A percentile compares a stretch with the other conserved stretches of the same genome.
Evolutionary conservation across 257 asterid genomes (phyloP).

Genomic region (Osmanthus fragrans): DNA sequence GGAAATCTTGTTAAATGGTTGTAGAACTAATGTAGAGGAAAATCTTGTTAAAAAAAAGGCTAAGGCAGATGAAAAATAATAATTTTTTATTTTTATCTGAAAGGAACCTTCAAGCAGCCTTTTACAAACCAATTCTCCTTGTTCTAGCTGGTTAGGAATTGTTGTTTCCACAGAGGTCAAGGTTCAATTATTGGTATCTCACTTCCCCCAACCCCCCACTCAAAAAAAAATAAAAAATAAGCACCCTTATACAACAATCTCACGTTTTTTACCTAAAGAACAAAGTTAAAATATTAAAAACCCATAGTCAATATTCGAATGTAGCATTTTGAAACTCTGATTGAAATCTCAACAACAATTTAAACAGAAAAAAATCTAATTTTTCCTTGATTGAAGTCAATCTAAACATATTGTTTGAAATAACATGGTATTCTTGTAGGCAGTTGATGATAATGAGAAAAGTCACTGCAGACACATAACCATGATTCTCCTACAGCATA

Average conservation of each 20-base stretch:
- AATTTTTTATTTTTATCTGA: not conserved
- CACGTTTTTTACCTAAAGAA: not conserved
- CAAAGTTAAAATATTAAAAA: not conserved
- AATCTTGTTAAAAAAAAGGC: not conserved
- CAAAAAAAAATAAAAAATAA: too few species aligned
- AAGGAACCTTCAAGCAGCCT: not conserved
- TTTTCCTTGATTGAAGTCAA: not conserved
- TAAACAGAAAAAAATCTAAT: not conserved
- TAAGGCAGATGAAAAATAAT: not conserved
- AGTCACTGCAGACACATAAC: not conserved
- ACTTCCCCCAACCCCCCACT: too few species aligned
- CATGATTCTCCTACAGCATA: not conserved
- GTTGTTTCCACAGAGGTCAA: too few species aligned
- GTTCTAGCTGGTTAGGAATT: too few species aligned
- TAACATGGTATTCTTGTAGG: not conserved
- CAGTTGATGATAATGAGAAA: too few species aligned
- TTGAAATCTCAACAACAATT: not conserved
- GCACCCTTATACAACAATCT: not conserved
- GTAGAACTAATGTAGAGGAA: not conserved
- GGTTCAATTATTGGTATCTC: too few species aligned
- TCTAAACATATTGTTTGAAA: not conserved
- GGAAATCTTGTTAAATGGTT: not conserved
- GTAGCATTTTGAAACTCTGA: not conserved
- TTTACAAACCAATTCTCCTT: not conserved
- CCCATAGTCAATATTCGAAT: not conserved